These are phyloP conservation scores for Cyberlindnera japonica DNA, from an alignment of 805 yeast genomes.

Conservation along the genomic window DNA sequence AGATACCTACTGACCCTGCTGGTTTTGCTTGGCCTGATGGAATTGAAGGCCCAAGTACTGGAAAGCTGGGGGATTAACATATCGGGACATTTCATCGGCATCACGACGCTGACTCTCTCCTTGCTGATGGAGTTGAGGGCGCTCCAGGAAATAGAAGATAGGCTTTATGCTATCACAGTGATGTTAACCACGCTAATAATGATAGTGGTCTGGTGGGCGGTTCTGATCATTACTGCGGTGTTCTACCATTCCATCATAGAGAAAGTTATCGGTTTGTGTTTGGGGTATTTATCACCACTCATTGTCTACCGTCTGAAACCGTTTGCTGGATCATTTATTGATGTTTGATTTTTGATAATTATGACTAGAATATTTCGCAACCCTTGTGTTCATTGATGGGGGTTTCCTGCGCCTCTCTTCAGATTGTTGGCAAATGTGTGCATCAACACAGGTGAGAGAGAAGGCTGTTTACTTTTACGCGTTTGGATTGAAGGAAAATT, in stretches of 20 bases:
- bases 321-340: not conserved
- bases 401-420: too few relatives aligned
- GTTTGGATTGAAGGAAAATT: too few relatives aligned
- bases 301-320: constrained; percentile 2
- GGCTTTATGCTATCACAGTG: not conserved
- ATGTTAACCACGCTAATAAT: not conserved
- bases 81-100: constrained; percentile 18
- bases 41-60: not conserved
- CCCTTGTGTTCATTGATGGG: too few relatives aligned
- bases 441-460: too few relatives aligned
- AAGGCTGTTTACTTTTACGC: too few relatives aligned
- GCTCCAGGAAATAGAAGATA: not conserved
- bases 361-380: too few relatives aligned
- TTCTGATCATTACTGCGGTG: constrained; percentile 13
- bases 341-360: not conserved
- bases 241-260: constrained; percentile 16
- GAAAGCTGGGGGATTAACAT: constrained; percentile 1
- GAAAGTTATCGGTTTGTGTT: constrained; percentile 9
- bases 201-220: constrained; percentile 14
- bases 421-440: too few relatives aligned
- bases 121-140: constrained; percentile 6
- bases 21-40: not conserved
- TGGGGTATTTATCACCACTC: constrained; percentile 9
- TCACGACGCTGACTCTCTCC: constrained; percentile 9
- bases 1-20: not conserved